Evolutionary conservation across 257 asterid species (phyloP).

Genomic region (Solanum virginianum): DNA sequence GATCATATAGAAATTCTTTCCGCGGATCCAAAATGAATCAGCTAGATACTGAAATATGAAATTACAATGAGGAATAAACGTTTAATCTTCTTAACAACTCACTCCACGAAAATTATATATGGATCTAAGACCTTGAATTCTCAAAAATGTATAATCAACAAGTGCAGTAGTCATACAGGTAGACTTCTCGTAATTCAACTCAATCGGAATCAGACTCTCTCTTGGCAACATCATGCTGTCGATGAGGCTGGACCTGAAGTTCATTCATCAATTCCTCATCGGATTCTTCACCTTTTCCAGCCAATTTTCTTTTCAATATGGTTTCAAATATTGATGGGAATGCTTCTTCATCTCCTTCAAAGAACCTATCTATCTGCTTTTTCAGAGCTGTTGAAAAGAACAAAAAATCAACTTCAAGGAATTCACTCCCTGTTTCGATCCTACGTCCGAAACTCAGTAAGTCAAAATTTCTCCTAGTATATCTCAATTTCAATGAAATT

Average conservation of each 20-base stretch:
- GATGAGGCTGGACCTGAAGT: background rate
- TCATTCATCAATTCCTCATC: constrained; percentile 16
- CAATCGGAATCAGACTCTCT: background rate
- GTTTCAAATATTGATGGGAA: constrained; percentile 21
- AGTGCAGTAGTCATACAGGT: background rate
- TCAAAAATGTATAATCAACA: background rate
- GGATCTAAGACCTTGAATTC: background rate
- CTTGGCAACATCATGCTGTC: background rate
- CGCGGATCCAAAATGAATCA: background rate
- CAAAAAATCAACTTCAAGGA: background rate
- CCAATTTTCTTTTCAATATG: constrained; percentile 15
- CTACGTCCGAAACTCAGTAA: background rate
- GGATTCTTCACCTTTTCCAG: constrained; percentile 12
- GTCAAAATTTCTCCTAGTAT: background rate
- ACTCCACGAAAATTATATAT: background rate
- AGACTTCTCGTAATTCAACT: background rate
- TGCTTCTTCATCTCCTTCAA: constrained; percentile 17
- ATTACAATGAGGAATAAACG: background rate
- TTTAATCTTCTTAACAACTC: background rate
- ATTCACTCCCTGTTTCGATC: background rate
- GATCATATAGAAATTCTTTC: background rate
- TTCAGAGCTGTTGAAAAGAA: constrained; percentile 11
- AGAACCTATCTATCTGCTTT: constrained; percentile 11
- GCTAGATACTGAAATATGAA: background rate
- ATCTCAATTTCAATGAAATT: background rate